Percentiles rank a stretch among this genome's conserved stretches.
Evolutionary conservation across 1,139 yeast species (phyloP).

Genomic region (Hyphopichia wangnamkhiaoensis): DNA sequence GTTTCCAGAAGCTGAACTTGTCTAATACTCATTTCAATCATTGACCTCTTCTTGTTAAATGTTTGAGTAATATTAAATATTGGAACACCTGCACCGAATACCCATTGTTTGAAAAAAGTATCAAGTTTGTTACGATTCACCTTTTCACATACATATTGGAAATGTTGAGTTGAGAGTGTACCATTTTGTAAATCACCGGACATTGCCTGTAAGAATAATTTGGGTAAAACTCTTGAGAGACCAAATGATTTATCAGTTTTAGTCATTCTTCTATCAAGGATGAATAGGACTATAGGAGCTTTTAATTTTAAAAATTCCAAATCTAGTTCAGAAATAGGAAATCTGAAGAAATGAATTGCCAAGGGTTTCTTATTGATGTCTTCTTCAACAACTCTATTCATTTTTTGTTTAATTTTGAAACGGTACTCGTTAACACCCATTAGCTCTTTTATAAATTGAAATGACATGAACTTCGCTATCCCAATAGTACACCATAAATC

Average conservation of each 20-base stretch:
- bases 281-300: slow-evolving; percentile 82
- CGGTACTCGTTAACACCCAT: slow-evolving; percentile 86
- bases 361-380: slow-evolving; percentile 86
- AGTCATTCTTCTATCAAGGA: slow-evolving; percentile 89
- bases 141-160: slow-evolving; percentile 89
- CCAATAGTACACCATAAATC: slow-evolving; percentile 95
- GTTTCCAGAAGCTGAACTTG: slow-evolving; percentile 79
- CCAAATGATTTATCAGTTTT: slow-evolving; percentile 96
- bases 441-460: slow-evolving; percentile 63
- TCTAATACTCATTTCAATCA: slow-evolving; percentile 90
- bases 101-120: slow-evolving; percentile 90
- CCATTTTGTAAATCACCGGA: slow-evolving; percentile 87
- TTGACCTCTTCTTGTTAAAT: slow-evolving; percentile 90
- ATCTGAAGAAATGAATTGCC: slow-evolving; percentile 63
- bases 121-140: slow-evolving; percentile 88
- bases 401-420: slow-evolving; percentile 62
- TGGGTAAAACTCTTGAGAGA: slow-evolving; percentile 86
- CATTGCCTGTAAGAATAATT: slow-evolving; percentile 90
- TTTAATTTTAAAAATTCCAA: slow-evolving; percentile 70
- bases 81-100: slow-evolving; percentile 87
- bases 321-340: slow-evolving; percentile 65
- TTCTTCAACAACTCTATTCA: slow-evolving; percentile 65
- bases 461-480: slow-evolving; percentile 80
- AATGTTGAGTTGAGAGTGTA: slow-evolving; percentile 77
- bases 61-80: slow-evolving; percentile 84